Evolutionary conservation across 1,139 yeast species (phyloP).

Genomic region (Magnusiomyces fungicola): DNA sequence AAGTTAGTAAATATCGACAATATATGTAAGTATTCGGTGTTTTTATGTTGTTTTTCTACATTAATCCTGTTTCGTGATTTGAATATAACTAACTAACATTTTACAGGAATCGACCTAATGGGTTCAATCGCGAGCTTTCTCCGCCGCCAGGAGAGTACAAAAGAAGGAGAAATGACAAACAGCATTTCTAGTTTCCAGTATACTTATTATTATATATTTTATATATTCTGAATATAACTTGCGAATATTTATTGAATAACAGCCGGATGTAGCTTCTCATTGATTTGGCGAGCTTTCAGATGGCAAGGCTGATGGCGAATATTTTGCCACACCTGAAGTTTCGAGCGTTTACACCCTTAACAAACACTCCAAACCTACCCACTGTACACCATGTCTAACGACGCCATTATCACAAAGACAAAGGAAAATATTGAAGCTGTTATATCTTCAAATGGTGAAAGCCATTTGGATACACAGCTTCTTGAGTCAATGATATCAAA

Average conservation of each 20-base stretch:
- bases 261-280: no score
- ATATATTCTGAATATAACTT: no score
- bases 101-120: constrained; percentile 43
- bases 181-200: no score
- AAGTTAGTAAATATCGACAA: constrained; percentile 47
- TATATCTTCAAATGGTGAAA: not conserved
- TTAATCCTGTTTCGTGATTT: not conserved
- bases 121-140: constrained; percentile 55
- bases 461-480: constrained; percentile 14
- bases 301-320: no score
- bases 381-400: not conserved
- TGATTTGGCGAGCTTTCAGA: no score
- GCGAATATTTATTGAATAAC: no score
- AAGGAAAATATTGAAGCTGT: not conserved
- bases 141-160: constrained; percentile 31
- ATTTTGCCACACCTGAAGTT: no score
- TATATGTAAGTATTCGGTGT: constrained; percentile 38
- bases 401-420: not conserved
- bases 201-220: no score
- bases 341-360: no score
- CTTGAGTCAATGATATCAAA: constrained; percentile 17
- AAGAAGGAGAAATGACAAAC: no score
- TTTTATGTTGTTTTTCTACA: not conserved
- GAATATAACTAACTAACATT: not conserved
- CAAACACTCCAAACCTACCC: no score